Percentiles rank a stretch among this genome's conserved stretches.
Conservation (phyloP, 192 early-diverging fungal genomes). For the Coemansia sp. region DNA sequence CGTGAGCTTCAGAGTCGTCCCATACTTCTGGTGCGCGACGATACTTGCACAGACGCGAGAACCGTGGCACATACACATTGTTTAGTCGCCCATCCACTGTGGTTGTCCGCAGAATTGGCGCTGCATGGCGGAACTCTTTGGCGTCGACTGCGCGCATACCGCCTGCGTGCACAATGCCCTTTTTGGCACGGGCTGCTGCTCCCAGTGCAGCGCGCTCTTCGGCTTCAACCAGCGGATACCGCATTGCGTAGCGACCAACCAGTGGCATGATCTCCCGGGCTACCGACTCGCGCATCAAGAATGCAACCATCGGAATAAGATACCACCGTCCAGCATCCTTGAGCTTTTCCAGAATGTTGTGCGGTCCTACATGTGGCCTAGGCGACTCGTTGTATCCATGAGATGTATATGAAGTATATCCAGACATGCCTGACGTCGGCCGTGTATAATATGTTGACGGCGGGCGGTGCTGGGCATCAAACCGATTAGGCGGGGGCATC, state of each 20-base stretch:
- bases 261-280: conserved; percentile 21
- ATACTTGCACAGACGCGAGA: conserved; percentile 48
- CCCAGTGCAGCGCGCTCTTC: conserved; percentile 25
- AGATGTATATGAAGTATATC: conserved; percentile 22
- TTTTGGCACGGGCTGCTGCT: conserved; percentile 5
- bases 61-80: conserved; percentile 36
- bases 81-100: conserved; percentile 39
- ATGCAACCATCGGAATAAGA: conserved; percentile 23
- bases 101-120: conserved; percentile 19
- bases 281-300: conserved; percentile 25
- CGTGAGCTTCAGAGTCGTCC: conserved; percentile 50
- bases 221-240: conserved; percentile 45
- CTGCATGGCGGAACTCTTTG: conserved; percentile 37
- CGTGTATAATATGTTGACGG: conserved; percentile 16
- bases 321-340: conserved; percentile 25
- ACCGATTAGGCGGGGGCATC: conserved; percentile 6
- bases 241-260: conserved; percentile 41
- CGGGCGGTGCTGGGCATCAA: conserved; percentile 12
- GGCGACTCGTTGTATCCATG: conserved; percentile 12
- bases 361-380: not conserved
- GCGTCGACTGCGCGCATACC: conserved; percentile 30
- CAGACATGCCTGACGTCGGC: conserved; percentile 10
- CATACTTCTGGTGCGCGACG: conserved; percentile 48
- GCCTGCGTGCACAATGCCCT: conserved; percentile 28
- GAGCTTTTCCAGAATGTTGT: conserved; percentile 19